Base-by-base conservation (phyloP, 306 rosid species). In the Quercus cerris region DNA sequence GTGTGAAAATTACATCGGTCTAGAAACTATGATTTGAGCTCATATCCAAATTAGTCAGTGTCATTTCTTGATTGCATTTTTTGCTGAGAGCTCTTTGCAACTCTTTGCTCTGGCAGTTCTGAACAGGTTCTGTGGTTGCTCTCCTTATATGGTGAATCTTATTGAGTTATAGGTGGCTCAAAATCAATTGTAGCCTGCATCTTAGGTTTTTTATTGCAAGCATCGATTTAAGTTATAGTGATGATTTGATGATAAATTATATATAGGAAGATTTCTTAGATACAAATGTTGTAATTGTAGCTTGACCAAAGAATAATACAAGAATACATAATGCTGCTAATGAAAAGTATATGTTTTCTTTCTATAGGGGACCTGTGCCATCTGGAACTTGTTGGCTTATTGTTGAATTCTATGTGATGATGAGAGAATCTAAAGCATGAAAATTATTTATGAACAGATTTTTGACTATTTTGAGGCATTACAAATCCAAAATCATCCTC, bases 11-110 rank as follows among this genome's bases (percentile, higher is more conserved):
- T 81, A 31, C 82, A 9, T 49, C 82, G 19, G 30, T 52, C 33
- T 82, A 77, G 83, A 81, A 84, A 62, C 67, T 68, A 51, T 78
- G 51, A 49, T 73, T 71, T 72, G 59, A 55, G 23, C 12, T 73
- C 56, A 56, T 13, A 11, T 20, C 8, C 55, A 69, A 38, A 22
- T 44, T 3, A 22, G 7, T 11, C 28, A 41, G n/a, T 19, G 8
- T 4, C 49, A 30, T 13, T 44, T 5, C 55, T 70, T 64, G 70
- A 30, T 64, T 62, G 5, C 68, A 27, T 28, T 62, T 28, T 28
- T 15, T 64, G 46, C 46, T 31, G 46, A 64, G 71, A 64, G 71
- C 71, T 35, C 25, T 35, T 33, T 44, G 71, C 19, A 64, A 44
- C 70, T 33, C 23, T 35, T 35, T 49, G 72, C n/a, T 68, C 52